phyloP scores from a whole-genome alignment of 2,329 filamentous ascomycete genomes.

The Fusarium sp. region DNA sequence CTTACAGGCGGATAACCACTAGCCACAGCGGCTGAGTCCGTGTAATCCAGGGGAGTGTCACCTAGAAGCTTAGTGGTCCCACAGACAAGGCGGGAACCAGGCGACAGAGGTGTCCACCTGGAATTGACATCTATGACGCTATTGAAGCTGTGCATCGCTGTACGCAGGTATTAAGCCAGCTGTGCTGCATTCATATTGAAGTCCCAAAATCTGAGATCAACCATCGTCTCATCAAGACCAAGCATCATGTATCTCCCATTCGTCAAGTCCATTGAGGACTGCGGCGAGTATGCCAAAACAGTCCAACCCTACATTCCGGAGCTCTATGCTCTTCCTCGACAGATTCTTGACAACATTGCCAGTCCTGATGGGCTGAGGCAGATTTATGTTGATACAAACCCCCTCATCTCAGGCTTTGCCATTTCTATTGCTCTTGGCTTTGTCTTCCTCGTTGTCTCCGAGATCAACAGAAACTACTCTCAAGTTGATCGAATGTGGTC shows the following conservation, averaged over 20 bases:
- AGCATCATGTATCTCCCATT: constrained; percentile 72
- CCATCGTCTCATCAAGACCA: constrained; percentile 26
- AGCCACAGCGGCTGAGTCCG: constrained; percentile 40
- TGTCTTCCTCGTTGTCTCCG: constrained; percentile 77
- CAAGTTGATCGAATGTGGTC: constrained; percentile 96
- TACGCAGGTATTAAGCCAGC: constrained; percentile 13
- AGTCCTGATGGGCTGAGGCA: constrained; percentile 69
- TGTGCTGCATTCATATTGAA: neutral
- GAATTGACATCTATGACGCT: constrained; percentile 32
- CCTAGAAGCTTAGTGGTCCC: constrained; percentile 13
- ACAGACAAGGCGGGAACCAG: neutral
- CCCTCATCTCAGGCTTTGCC: constrained; percentile 77
- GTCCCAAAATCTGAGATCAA: neutral
- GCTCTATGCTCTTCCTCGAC: constrained; percentile 73
- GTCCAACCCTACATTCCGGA: constrained; percentile 79
- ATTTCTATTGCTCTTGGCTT: constrained; percentile 75
- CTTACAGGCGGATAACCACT: constrained; percentile 23
- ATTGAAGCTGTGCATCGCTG: neutral
- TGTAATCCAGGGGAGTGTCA: neutral
- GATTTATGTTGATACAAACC: constrained; percentile 86
- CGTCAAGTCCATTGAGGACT: constrained; percentile 76
- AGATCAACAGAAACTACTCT: constrained; percentile 94
- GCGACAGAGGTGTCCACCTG: neutral
- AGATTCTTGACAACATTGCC: constrained; percentile 66
- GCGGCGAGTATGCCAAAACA: constrained; percentile 76